Evolutionary conservation across 345 rosid genomes (phyloP), one percentile per base, ranked within the genome.

Genomic region (Hibiscus tridactylites): DNA sequence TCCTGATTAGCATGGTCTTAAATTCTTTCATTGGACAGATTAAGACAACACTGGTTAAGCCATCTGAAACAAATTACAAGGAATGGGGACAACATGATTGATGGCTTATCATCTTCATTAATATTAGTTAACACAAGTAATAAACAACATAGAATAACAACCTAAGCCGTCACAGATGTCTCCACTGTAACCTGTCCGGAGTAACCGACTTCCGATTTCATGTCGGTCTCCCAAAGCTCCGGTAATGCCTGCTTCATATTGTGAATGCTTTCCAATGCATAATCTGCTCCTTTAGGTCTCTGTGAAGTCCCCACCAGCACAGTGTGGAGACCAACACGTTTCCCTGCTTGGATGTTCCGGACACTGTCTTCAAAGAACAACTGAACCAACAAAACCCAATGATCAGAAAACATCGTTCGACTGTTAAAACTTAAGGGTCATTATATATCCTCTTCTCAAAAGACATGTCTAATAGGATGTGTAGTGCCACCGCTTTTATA

Each of bases 81-180:
- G 47, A 71, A 73, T 12, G 71, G 66, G 75, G 74, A 37, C 42
- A 37, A 37, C 42, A 37, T 6, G 42, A 37, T 37, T 65, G 39
- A 52, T 66, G 62, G 74, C 19, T 31, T 39, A 33, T 61, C 28
- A 17, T 56, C 3, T 9, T 15, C 44, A 19, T 71, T 26, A 26
- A 5, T 6, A 54, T 54, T 54, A 17, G 9, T 42, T 42, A 9
- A 42, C 11, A 35, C 24, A 67, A 67, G 71, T 3, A 67, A 49
- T 26, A 4, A 59, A 59, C 29, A 57, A 19, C 44, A 57, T 49
- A 24, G 17, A 29, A 63, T 39, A 39, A 39, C 9, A 39, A 39
- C 73, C 79, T 85, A 94, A 61, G 97, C 98, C 60, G 88, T 90
- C 53, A 94, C 97, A 52, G 93, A 76, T 35, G 97, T 86, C 82